Conservation (phyloP, 106 monocot species). For the Triglochin maritima region DNA sequence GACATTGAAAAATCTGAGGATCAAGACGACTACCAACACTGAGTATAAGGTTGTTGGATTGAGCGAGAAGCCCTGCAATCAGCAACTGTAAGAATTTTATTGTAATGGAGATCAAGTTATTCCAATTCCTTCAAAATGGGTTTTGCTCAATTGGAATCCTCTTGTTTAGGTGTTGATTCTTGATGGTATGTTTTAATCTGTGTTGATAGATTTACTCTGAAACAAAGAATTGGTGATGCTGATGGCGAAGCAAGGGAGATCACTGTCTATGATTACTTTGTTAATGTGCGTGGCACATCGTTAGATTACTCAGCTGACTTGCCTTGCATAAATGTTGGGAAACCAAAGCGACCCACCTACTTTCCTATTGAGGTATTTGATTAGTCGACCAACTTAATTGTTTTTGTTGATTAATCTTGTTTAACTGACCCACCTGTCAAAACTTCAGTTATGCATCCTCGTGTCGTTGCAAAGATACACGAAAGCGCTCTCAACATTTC, state of each 20-base stretch:
- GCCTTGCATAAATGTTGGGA: conserved; percentile 96
- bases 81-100: conserved; percentile 23
- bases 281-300: conserved; percentile 22
- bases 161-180: too few relatives aligned
- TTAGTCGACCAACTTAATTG: not conserved
- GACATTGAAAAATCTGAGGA: conserved; percentile 46
- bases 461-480: conserved; percentile 88
- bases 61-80: conserved; percentile 69
- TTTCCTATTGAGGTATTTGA: conserved; percentile 67
- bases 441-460: conserved; percentile 52
- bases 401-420: not conserved
- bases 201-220: conserved; percentile 15
- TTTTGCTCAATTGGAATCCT: too few relatives aligned
- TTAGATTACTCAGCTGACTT: conserved; percentile 40
- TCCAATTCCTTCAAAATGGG: not conserved
- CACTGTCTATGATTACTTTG: conserved; percentile 79
- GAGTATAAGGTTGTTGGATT: conserved; percentile 76
- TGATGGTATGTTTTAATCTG: too few relatives aligned
- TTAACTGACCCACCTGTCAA: not conserved
- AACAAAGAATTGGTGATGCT: conserved; percentile 30
- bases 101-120: not conserved
- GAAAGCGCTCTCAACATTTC: conserved; percentile 60
- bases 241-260: conserved; percentile 28
- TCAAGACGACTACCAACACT: conserved; percentile 51
- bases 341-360: conserved; percentile 84